Base-by-base conservation (phyloP, 225 moss, liverwort and hornwort species). In the Anthoceros angustus region DNA sequence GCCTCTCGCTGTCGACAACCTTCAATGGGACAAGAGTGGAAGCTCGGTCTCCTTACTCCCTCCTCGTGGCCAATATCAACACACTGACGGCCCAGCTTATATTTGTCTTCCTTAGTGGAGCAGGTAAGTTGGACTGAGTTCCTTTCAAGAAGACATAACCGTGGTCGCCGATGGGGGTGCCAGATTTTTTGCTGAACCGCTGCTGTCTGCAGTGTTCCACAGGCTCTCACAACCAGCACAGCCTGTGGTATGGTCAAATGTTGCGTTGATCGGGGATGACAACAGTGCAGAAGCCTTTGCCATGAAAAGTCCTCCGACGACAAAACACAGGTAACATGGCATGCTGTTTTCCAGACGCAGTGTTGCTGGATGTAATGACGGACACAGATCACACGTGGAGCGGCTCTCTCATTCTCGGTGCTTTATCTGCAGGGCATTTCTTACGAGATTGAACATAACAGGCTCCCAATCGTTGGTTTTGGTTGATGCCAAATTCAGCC, bases 401-500 rank as follows among this genome's bases (percentile, higher is more conserved):
- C 26, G 50, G 15, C 15, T 26, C 10, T 62, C 42, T 38, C 64
- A 18, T 21, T 48, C 4, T 26, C 23, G 1, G 14, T 6, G 16
- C 12, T 0, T 18, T 41, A 6, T 62, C 25, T 62, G 70, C 81
- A 88, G 88, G 71, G 73, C 83, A 0, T 74, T 88, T 9, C 48
- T 81, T 39, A 71, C 86, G 12, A 77, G 88, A 10, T 71, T 88
- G 0, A 83, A 88, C 65, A 49, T 86, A 65, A 75, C 74, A 65
- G 81, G 83, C 26, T 79, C 88, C 0, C 67, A 78, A 45, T 77
- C 79, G 39, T 60, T 77, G 42, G 69, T 74, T 38, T 49, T 88
- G 42, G 79, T 88, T 6, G 88, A 88, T 61, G 83, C 83, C 64
- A 83, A 86, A 65, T 88, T 86, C 21, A 81, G 81, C 64, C 62